phyloP scores from a whole-genome alignment of 169 alveolate species.

The Sarcocystis neurona region DNA sequence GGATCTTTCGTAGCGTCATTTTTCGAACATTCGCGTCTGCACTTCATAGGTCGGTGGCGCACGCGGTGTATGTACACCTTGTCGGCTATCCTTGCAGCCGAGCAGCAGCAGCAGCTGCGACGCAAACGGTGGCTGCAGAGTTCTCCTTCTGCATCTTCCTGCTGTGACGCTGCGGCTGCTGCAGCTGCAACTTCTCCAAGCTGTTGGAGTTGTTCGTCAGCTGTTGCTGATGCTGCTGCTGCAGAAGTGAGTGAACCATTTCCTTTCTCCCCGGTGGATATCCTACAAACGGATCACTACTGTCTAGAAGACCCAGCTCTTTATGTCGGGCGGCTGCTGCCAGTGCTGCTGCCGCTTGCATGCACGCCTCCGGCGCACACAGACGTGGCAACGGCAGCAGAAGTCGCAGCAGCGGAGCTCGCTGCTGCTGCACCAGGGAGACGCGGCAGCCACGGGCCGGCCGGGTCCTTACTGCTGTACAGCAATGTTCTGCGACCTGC shows the following conservation, averaged over 20 bases:
- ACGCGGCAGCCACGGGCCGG: conserved; percentile 21
- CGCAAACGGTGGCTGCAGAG: neutral
- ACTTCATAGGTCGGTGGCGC: conserved; percentile 57
- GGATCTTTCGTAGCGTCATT: conserved; percentile 46
- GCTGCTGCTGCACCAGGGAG: neutral
- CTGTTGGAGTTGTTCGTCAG: too few species aligned
- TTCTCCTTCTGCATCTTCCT: neutral
- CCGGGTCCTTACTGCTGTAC: too few species aligned
- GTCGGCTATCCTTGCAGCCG: conserved; percentile 27
- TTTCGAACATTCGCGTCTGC: conserved; percentile 52
- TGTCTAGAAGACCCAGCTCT: neutral
- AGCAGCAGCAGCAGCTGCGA: conserved; percentile 24
- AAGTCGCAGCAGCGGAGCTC: conserved; percentile 15
- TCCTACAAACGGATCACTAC: too few species aligned
- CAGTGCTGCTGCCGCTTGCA: neutral
- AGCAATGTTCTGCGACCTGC: too few species aligned
- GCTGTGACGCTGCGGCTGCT: neutral
- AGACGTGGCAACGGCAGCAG: conserved; percentile 11
- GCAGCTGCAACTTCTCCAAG: too few species aligned
- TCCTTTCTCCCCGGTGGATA: too few species aligned
- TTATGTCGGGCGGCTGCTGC: neutral
- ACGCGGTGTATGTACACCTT: conserved; percentile 40
- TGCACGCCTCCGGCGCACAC: neutral
- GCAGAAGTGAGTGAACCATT: too few species aligned
- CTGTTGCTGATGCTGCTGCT: too few species aligned